Conservation (phyloP, 2,329 filamentous ascomycete genomes). For the Penicillium sp. region DNA sequence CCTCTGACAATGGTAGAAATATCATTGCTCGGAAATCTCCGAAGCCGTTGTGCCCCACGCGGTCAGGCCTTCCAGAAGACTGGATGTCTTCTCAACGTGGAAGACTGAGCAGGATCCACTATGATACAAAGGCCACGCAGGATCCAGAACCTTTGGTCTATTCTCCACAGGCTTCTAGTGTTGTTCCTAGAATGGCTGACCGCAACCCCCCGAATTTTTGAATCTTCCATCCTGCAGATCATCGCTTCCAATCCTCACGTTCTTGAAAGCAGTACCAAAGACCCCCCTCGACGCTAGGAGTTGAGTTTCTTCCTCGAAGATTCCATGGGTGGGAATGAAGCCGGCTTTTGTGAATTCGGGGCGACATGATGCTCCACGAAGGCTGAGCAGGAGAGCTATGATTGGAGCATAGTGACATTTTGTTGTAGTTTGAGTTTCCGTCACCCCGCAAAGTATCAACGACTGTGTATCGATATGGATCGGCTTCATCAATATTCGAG, state of each 20-base stretch:
- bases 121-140: neutral
- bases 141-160: neutral
- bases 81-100: neutral
- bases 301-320: neutral
- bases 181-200: neutral
- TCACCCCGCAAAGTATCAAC: too few species aligned
- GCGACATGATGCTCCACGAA: too few species aligned
- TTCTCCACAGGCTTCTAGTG: neutral
- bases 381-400: too few species aligned
- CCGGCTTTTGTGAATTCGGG: neutral
- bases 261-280: neutral
- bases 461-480: too few species aligned
- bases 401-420: neutral
- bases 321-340: neutral
- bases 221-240: neutral
- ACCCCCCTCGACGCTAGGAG: neutral
- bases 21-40: neutral
- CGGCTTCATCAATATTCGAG: neutral
- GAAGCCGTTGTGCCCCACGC: neutral
- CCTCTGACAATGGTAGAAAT: neutral
- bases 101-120: neutral
- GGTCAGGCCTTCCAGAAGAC: neutral
- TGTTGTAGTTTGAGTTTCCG: neutral
- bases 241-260: neutral
- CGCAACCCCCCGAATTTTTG: neutral